Evolutionary conservation across 75 land plant species (phyloP), one percentile per base, ranked within the genome.

Genomic region (Adiantum capillusveneris): DNA sequence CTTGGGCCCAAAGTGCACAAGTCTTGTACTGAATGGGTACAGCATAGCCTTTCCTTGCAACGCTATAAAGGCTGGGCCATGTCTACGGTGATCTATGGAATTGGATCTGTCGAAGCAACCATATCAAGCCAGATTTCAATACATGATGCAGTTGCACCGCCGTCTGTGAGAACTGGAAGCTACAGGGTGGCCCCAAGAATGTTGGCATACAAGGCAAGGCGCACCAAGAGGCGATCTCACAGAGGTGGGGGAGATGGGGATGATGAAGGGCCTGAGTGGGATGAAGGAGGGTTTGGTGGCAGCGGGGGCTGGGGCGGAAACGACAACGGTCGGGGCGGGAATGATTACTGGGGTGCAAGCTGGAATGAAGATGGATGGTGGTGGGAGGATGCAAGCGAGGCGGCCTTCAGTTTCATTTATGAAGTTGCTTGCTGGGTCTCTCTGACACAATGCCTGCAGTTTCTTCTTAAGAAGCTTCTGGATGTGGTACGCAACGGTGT

Each of bases 351-450:
- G 49, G 49, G 49, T 17, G 2, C 21, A 20, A 14, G 14, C 21
- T 46, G 49, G 49, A 5, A 46, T 46, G 49, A 46, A 46, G 49
- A 46, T n/a, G 49, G 49, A n/a, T 46, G 49, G 49, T 46, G 49
- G 49, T 46, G 49, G 49, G 49, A 20, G 21, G 49, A 46, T 17
- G 49, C 49, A 6, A 20, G 49, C 14, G 49, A 46, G 3, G 21
- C 49, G 3, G 49, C 49, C 21, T 46, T 46, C n/a, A 46, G 21
- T 46, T 17, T 20, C 49, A 46, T 46, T 2, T 46, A 46, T 46
- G 21, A 46, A 46, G 14, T 46, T 17, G 49, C 49, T 6, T 46
- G 49, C 49, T 46, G 49, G 49, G 21, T 46, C n/a, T 46, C 49
- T 46, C 21, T 46, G 2, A n/a, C 49, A 46, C 49, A 46, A 5